These are phyloP conservation scores for Dalbergia cultrata DNA, from an alignment of 306 rosid species.

Conservation along the genomic window DNA sequence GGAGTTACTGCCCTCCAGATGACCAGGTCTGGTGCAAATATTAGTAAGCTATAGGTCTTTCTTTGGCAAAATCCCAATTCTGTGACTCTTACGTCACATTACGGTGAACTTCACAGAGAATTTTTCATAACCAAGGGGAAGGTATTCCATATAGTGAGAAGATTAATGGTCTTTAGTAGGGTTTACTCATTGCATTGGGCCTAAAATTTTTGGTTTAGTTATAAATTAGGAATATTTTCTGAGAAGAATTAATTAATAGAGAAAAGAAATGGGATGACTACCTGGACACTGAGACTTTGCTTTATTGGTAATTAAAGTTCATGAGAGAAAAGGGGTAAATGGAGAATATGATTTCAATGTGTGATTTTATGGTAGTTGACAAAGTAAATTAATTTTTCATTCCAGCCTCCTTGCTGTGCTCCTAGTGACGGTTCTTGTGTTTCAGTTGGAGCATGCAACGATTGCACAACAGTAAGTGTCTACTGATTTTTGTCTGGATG, in stretches of 20 bases:
- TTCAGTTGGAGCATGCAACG: slow-evolving; percentile 80
- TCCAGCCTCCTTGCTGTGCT: slow-evolving; percentile 95
- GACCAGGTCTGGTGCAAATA: slow-evolving; percentile 76
- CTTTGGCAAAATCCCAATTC: slow-evolving; percentile 18
- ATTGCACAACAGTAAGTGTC: slow-evolving; percentile 88
- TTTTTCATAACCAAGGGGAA: background rate
- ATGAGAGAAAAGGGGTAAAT: slow-evolving; percentile 10
- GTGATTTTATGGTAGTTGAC: slow-evolving; percentile 45
- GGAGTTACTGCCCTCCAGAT: slow-evolving; percentile 90
- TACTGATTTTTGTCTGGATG: slow-evolving; percentile 26
- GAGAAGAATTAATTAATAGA: slow-evolving; percentile 21
- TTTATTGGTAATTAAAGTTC: slow-evolving; percentile 24
- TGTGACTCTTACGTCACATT: slow-evolving; percentile 15
- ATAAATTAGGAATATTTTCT: slow-evolving; percentile 24
- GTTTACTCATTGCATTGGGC: slow-evolving; percentile 29
- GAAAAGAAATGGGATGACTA: slow-evolving; percentile 32
- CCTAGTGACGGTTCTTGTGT: slow-evolving; percentile 70
- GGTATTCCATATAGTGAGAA: slow-evolving; percentile 17
- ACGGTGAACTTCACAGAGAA: slow-evolving; percentile 15
- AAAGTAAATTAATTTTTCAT: slow-evolving; percentile 42
- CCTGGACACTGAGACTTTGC: slow-evolving; percentile 18
- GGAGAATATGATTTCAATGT: slow-evolving; percentile 34
- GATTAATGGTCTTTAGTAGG: slow-evolving; percentile 30
- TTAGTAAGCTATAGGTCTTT: slow-evolving; percentile 26
- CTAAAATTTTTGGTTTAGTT: slow-evolving; percentile 34